Evolutionary conservation across 441 rosid genomes (phyloP).

Genomic region (Capsella rubella): DNA sequence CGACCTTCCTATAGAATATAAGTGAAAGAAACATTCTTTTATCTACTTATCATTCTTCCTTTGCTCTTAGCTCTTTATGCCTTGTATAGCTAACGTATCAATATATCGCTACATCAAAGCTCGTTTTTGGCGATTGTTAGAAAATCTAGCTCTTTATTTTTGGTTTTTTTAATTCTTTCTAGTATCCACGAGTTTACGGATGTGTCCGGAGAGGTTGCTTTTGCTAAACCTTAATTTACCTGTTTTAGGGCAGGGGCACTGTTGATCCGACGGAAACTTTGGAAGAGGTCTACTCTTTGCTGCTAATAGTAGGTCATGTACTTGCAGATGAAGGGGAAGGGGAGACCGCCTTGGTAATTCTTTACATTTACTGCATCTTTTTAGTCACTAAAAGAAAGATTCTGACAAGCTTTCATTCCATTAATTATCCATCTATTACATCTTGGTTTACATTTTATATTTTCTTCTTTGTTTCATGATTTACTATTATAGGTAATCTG

Average conservation of each 20-base stretch:
- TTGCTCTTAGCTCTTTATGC: slow-evolving; percentile 21
- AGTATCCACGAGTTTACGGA: slow-evolving; percentile 18
- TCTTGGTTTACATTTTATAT: slow-evolving; percentile 7
- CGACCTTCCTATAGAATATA: slow-evolving; percentile 24
- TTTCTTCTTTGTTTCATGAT: slow-evolving; percentile 21
- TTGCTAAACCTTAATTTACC: slow-evolving; percentile 43
- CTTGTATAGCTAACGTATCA: slow-evolving; percentile 24
- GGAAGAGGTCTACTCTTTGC: slow-evolving; percentile 92
- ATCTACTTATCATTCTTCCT: slow-evolving; percentile 3
- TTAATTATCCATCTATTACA: neutral
- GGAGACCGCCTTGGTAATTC: slow-evolving; percentile 92
- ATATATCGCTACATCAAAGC: slow-evolving; percentile 22
- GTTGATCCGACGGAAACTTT: slow-evolving; percentile 80
- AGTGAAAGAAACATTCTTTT: slow-evolving; percentile 16
- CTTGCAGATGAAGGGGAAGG: slow-evolving; percentile 99
- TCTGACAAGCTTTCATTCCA: slow-evolving; percentile 18
- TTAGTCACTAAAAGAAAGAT: slow-evolving; percentile 21
- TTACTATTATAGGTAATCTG: slow-evolving; percentile 11
- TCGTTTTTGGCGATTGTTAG: slow-evolving; percentile 13
- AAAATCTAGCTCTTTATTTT: slow-evolving; percentile 23
- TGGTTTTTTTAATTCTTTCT: slow-evolving; percentile 4
- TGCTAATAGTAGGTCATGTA: slow-evolving; percentile 89
- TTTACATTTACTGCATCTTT: slow-evolving; percentile 25
- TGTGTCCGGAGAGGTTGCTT: slow-evolving; percentile 39
- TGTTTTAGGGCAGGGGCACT: slow-evolving; percentile 86